These are phyloP conservation scores for Coffea humblotiana DNA, from an alignment of 305 asterid genomes.

Conservation along the genomic window DNA sequence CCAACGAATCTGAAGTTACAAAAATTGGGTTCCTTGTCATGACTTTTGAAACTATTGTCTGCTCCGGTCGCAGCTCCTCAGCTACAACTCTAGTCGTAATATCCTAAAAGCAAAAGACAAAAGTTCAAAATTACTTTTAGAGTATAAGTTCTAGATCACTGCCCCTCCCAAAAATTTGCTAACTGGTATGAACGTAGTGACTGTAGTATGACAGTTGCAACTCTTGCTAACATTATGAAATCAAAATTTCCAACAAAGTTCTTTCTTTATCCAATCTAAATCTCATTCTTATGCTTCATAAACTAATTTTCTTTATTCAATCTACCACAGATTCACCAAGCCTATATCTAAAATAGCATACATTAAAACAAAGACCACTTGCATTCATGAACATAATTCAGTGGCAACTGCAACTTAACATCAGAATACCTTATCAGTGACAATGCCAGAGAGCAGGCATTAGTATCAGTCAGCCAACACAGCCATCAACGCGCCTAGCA, in stretches of 20 bases:
- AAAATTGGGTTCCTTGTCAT: slow-evolving; percentile 95
- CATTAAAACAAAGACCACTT: neutral
- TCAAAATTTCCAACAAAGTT: neutral
- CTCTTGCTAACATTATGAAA: neutral
- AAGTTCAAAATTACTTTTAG: neutral
- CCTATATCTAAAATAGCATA: neutral
- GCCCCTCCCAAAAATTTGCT: neutral
- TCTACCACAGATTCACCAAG: neutral
- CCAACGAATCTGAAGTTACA: slow-evolving; percentile 83
- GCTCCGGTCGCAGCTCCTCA: slow-evolving; percentile 89
- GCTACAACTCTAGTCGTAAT: slow-evolving; percentile 94
- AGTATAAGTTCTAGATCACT: neutral
- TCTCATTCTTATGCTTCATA: neutral
- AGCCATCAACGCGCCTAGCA: slow-evolving; percentile 87
- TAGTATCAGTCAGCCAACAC: slow-evolving; percentile 87
- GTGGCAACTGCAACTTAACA: neutral
- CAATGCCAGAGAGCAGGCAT: slow-evolving; percentile 96
- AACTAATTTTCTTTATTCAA: neutral
- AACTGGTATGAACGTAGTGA: neutral
- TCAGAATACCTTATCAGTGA: slow-evolving; percentile 77
- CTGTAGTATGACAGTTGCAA: neutral
- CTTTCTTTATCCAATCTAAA: neutral
- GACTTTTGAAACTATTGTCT: slow-evolving; percentile 78
- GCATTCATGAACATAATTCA: neutral
- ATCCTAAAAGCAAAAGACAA: slow-evolving; percentile 49